Evolutionary conservation across 2,329 filamentous ascomycete species (phyloP).

Genomic region (Colletotrichum plurivorum): DNA sequence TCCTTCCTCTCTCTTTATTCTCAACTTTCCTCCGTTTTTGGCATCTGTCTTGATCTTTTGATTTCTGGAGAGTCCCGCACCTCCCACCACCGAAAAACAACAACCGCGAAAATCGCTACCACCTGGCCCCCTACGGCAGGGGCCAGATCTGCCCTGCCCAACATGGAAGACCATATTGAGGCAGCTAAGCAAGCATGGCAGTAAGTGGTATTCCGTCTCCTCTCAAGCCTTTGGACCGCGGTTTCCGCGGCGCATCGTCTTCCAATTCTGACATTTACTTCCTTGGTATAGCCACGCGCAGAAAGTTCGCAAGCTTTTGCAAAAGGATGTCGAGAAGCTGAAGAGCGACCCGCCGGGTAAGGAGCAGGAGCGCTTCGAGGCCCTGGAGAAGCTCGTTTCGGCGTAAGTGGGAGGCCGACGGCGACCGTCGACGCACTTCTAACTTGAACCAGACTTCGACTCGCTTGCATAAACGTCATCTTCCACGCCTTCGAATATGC

Average conservation of each 20-base stretch:
- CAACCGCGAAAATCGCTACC: conserved; percentile 34
- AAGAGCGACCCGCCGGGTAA: conserved; percentile 53
- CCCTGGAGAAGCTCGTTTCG: conserved; percentile 59
- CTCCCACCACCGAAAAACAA: conserved; percentile 33
- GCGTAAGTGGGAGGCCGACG: conserved; percentile 50
- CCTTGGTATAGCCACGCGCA: conserved; percentile 54
- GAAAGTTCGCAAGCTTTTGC: conserved; percentile 59
- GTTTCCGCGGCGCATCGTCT: not conserved
- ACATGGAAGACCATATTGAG: conserved; percentile 35
- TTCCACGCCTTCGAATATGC: conserved; percentile 80
- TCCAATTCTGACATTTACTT: conserved; percentile 7
- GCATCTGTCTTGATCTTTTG: conserved; percentile 4
- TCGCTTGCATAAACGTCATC: conserved; percentile 79
- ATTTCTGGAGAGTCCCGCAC: conserved; percentile 37
- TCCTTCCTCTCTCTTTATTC: conserved; percentile 19
- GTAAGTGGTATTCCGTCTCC: conserved; percentile 48
- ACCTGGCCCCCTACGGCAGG: not conserved
- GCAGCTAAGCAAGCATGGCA: conserved; percentile 56
- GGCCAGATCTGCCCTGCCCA: conserved; percentile 9
- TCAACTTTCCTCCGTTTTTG: conserved; percentile 4
- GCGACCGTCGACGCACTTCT: conserved; percentile 17
- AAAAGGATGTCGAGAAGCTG: conserved; percentile 60
- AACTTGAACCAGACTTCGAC: conserved; percentile 70
- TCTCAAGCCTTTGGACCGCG: not conserved
- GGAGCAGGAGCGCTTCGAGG: conserved; percentile 59